Conservation (phyloP, 1,284 basidiomycete species). For the Cutaneotrichosporon cavernicola region DNA sequence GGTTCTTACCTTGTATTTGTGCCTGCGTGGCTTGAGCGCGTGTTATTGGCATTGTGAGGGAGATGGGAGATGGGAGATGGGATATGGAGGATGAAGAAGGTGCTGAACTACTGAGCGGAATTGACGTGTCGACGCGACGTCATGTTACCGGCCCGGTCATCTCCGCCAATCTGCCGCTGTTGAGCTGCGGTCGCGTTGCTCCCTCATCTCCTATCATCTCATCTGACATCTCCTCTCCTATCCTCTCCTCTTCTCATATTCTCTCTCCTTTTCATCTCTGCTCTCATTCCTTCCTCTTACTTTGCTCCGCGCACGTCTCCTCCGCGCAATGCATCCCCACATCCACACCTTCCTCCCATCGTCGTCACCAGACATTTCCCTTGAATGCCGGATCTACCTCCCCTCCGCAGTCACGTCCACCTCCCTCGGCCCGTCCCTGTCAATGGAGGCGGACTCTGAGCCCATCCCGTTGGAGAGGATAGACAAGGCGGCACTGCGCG, state of each 20-base stretch:
- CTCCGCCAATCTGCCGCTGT: not conserved
- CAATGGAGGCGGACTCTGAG: conserved; percentile 5
- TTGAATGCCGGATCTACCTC: conserved; percentile 44
- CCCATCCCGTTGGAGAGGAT: not conserved
- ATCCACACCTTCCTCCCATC: conserved; percentile 41
- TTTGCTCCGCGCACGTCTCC: not conserved
- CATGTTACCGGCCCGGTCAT: not conserved
- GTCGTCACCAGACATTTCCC: conserved; percentile 22
- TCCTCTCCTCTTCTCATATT: not conserved
- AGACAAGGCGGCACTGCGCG: conserved; percentile 3
- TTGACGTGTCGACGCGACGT: conserved; percentile 2
- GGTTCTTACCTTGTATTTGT: not conserved
- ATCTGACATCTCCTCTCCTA: too few species aligned
- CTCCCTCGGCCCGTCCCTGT: not conserved
- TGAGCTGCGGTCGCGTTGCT: not conserved
- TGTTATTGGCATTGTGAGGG: not conserved
- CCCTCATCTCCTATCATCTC: too few species aligned
- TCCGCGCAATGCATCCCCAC: conserved; percentile 1
- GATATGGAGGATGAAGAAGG: not conserved
- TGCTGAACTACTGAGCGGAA: not conserved
- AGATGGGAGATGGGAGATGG: not conserved
- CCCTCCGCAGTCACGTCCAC: conserved; percentile 13
- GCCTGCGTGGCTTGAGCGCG: not conserved
- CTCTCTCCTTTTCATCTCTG: too few species aligned
- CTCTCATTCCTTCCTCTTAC: not conserved